Base-by-base conservation (phyloP, 2,329 filamentous ascomycete species). In the Cladophialophora yegresii region DNA sequence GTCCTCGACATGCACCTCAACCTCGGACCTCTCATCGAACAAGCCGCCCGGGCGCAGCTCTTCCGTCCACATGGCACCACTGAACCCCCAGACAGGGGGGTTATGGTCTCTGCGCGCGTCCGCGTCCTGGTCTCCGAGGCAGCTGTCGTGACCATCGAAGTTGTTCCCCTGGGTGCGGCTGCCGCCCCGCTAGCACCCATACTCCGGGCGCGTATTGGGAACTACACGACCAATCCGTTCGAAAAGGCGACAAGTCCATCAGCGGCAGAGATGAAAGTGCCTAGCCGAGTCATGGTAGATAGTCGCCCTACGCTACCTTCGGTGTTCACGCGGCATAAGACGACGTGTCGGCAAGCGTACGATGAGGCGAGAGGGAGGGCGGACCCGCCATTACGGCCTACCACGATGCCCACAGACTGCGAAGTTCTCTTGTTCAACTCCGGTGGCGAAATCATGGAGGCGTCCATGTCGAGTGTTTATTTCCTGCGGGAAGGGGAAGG, bases 281-380 rank as follows among this genome's bases (percentile, higher is more conserved):
- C 36, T 2, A 43, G 36, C 8, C 36, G 36, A 6, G 36, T 43
- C 13, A 16, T 43, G 4, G 36, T 43, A 16, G 36, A 43, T 16
- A 43, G 16, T 2, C n/a, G 36, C 13, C 16, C 36, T 5, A 43
- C 36, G 16, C 36, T 8, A 16, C 10, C 36, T 2, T 43, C 36
- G 9, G 83, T 86, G n/a, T 90, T 89, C 73, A 96, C 93, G 0
- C 87, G 88, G 63, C 90, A 90, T 79, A 98, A 99, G 77, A 98
- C 93, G 0, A 95, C 90, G 0, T 80, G 83, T 54, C 86, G 93
- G 13, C 78, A 81, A 9, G 81, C 87, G 74, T 98, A 98, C 75
- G 85, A 90, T 53, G 79, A 78, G 2, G 90, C 92, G 1, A 85
- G 92, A 8, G 73, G 78, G 28, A 83, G 90, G 13, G 85, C 26